Percentiles rank a stretch among this genome's conserved stretches.
Evolutionary conservation across 257 asterid genomes (phyloP).

Genomic region (Vinca minor): DNA sequence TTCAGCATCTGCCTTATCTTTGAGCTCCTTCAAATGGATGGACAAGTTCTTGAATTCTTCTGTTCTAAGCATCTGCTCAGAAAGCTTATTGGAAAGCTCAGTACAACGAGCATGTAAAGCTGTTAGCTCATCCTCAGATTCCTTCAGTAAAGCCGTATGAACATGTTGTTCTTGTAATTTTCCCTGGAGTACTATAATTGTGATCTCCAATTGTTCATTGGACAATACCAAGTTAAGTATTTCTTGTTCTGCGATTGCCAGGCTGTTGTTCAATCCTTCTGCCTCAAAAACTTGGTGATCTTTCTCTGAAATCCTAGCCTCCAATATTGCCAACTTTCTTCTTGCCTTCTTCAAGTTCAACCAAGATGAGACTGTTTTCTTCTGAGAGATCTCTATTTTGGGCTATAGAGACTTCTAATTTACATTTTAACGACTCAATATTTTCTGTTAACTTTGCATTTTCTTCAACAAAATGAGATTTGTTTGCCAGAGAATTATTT

Average conservation of each 20-base stretch:
- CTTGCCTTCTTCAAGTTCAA: conserved; percentile 42
- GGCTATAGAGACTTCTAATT: conserved; percentile 42
- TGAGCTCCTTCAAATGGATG: conserved; percentile 69
- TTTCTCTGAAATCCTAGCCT: conserved; percentile 28
- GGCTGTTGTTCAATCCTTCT: conserved; percentile 29
- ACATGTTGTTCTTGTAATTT: conserved; percentile 47
- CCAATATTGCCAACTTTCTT: conserved; percentile 28
- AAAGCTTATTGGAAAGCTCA: conserved; percentile 55
- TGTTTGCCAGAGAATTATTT: conserved; percentile 35
- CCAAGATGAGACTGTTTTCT: conserved; percentile 28
- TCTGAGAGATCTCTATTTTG: conserved; percentile 52
- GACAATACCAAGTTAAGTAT: conserved; percentile 28
- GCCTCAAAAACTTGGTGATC: conserved; percentile 30
- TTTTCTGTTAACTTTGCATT: conserved; percentile 29
- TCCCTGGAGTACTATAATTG: conserved; percentile 37
- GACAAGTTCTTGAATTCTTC: conserved; percentile 77
- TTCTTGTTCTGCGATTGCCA: conserved; percentile 47
- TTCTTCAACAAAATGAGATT: conserved; percentile 43
- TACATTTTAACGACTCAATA: conserved; percentile 39
- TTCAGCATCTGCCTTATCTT: conserved; percentile 82
- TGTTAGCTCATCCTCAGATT: conserved; percentile 34
- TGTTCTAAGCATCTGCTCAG: conserved; percentile 58
- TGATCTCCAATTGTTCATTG: conserved; percentile 61
- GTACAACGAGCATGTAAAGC: conserved; percentile 35
- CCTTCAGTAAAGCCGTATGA: conserved; percentile 28